A percentile compares a stretch with the other conserved stretches of the same genome.
These are phyloP conservation scores for Groenewaldozyma salmanticensis DNA, from an alignment of 805 yeast species.

Conservation along the genomic window DNA sequence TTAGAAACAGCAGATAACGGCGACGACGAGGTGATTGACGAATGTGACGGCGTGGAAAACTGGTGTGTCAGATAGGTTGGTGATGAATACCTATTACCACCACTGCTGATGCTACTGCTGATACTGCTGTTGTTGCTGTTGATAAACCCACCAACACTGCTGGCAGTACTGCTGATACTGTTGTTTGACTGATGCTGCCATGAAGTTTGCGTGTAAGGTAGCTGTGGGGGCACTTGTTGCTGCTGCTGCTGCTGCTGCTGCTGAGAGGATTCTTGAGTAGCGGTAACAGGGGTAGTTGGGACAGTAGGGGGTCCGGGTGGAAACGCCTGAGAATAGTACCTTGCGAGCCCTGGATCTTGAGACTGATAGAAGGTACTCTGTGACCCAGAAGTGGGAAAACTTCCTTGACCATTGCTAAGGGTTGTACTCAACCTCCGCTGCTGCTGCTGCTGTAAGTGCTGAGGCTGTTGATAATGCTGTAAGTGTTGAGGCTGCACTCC, in stretches of 20 bases:
- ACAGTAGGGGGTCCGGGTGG: conserved; percentile 9
- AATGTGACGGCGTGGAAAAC: conserved; percentile 11
- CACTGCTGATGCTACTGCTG: neutral
- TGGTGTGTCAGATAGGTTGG: conserved; percentile 1
- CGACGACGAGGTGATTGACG: conserved; percentile 17
- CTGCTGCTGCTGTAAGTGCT: too few relatives aligned
- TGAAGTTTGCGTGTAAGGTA: conserved; percentile 5
- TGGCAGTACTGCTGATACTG: neutral
- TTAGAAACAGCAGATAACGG: conserved; percentile 13
- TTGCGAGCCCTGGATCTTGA: too few relatives aligned
- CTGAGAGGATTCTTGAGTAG: neutral
- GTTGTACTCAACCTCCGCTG: too few relatives aligned
- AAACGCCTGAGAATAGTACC: conserved; percentile 8
- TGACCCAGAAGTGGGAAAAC: too few relatives aligned
- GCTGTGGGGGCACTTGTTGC: conserved; percentile 5
- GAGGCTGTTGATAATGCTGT: neutral
- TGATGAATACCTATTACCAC: conserved; percentile 1
- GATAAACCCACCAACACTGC: conserved; percentile 6
- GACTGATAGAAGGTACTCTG: too few relatives aligned
- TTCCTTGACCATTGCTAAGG: too few relatives aligned
- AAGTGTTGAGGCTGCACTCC: neutral
- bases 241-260: conserved; percentile 7
- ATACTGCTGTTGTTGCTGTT: neutral
- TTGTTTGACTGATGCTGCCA: conserved; percentile 5
- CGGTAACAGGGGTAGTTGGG: conserved; percentile 13